Base-by-base conservation (phyloP, 1,284 basidiomycete genomes). In the Dichomitus squalens region DNA sequence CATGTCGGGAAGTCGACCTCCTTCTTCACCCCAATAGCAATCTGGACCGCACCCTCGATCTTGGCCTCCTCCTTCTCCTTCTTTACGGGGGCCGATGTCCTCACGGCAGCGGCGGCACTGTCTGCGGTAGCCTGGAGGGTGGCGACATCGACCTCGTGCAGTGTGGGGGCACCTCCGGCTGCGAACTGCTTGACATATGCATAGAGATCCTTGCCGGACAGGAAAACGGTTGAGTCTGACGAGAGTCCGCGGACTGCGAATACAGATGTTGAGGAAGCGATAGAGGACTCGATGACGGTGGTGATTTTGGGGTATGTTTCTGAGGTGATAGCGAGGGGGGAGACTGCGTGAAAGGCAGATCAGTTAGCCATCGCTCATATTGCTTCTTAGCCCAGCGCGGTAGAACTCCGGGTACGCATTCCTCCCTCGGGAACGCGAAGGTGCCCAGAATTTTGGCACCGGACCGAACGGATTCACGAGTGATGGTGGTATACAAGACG, bases 21-120 rank as follows among this genome's bases (percentile, higher is more conserved):
- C 75, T 98, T 97, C 83, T 94, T 95, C 71, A 95, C 90, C 52
- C 93, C 91, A 69, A 97, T 90, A 31, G 95, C 95, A 70, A 96
- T 92, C 76, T 95, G 92, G 35, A 94, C 86, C 1, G 92, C 88
- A 54, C 92, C 92, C 62, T 95, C 92, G 55, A 92, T 92, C 76
- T 88, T 92, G 29, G 86, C 84, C 54, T 88, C 88, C 62, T 89
- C 88, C 66, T 87, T 88, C 57, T 73, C 71, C 67, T 85, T 86
- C 72, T 83, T 86, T 41, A 70, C 71, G 14, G 72, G 61, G 18
- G 77, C 70, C 3, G 79, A 69, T 63, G 80, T 83, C 29, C 74
- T 64, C 38, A 29, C 29, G 6, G 39, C 29, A 7, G 75, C 64
- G 38, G 73, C 60, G n/a, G 69, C 65, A 3, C 76, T 69, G 20